Percentiles rank a stretch among this genome's conserved stretches.
Evolutionary conservation across 2,329 filamentous ascomycete genomes (phyloP).

Genomic region (Emmonsia crescens): DNA sequence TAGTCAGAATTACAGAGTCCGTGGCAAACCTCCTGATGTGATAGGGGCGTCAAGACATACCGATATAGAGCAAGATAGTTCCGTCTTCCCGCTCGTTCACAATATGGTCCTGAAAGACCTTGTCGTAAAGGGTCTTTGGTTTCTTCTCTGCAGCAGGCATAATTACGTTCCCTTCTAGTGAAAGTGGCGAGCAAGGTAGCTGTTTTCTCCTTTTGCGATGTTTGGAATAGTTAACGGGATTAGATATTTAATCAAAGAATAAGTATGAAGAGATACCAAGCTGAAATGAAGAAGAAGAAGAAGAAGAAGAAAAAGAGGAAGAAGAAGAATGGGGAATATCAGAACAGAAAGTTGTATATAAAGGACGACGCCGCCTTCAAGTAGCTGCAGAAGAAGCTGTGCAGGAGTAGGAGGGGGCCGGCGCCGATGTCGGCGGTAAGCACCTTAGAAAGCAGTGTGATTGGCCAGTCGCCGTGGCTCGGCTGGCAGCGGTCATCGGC

Average conservation of each 20-base stretch:
- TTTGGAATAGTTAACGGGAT: not conserved
- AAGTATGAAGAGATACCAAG: not conserved
- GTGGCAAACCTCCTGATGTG: not conserved
- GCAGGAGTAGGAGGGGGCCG: constrained; percentile 21
- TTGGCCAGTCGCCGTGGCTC: constrained; percentile 16
- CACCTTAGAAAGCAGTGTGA: constrained; percentile 18
- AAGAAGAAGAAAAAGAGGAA: not conserved
- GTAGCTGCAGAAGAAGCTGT: not conserved
- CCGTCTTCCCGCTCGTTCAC: constrained; percentile 93
- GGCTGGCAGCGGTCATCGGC: not conserved
- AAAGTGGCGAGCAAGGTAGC: not conserved
- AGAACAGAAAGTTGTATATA: not conserved
- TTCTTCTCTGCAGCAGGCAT: constrained; percentile 66
- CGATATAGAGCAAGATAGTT: constrained; percentile 86
- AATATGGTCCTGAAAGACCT: constrained; percentile 89
- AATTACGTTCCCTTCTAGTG: constrained; percentile 10
- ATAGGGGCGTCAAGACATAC: constrained; percentile 39
- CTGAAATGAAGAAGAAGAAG: not conserved
- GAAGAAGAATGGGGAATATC: not conserved
- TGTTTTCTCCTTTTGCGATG: not conserved
- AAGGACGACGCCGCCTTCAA: not conserved
- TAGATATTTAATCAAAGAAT: not conserved
- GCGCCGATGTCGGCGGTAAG: constrained; percentile 29
- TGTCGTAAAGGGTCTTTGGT: constrained; percentile 88
- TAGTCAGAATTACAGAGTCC: constrained; percentile 15